Evolutionary conservation across 306 rosid species (phyloP), one percentile per base, ranked within the genome.

Genomic region (Senna siamea): DNA sequence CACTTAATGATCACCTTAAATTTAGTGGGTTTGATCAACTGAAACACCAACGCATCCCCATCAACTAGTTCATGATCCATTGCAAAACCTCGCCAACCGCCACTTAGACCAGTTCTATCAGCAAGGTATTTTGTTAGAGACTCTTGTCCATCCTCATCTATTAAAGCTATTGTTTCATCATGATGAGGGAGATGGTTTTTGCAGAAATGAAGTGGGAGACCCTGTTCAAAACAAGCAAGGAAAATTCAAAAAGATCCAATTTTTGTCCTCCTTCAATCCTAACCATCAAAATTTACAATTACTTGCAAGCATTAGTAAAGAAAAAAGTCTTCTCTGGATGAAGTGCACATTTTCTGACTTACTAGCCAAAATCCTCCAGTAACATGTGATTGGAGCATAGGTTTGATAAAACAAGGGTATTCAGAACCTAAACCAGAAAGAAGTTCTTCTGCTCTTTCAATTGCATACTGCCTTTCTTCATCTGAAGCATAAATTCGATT

Each of bases 41-140:
- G 92, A 66, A 85, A 88, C 66, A 88, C 89, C 73, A 88, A 34
- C 4, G 92, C 84, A 79, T 88, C 92, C 56, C 90, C 92, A 85
- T 88, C 88, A 52, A 83, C 85, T 63, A 88, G 78, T 46, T 81
- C 79, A 80, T 88, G 90, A 59, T 84, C 84, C 57, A 82, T 80
- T 26, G 92, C 59, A 34, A 85, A 87, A 22, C 89, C 92, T 69
- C 77, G 83, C 92, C 92, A 87, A 37, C 68, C 68, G 22, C 48
- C 68, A 38, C 68, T 62, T 9, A 62, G 50, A 18, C 48, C 68
- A 0, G 68, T 18, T 62, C 17, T 62, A 17, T 62, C 28, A 38
- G 68, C 68, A 62, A 37, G 68, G 48, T 37, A 62, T 37, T 37
- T 62, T 48, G 68, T 62, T 4, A 30, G n/a, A 17, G 68, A 37